These are phyloP conservation scores for Ilyonectria robusta DNA, from an alignment of 2,329 filamentous ascomycete species.

Conservation along the genomic window DNA sequence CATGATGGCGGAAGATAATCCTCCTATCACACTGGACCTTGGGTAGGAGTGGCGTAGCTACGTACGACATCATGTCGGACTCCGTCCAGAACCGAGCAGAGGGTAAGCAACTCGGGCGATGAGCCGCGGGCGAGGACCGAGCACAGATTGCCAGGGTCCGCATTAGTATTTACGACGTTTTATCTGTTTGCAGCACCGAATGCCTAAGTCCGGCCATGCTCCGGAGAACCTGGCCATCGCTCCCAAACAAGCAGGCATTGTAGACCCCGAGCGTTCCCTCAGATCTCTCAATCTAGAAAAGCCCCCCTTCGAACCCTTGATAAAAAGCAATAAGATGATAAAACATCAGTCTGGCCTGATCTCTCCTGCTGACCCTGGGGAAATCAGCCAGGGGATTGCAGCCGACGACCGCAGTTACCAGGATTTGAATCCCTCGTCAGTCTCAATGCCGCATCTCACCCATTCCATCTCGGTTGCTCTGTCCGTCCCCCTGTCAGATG, in stretches of 20 bases:
- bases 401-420: not conserved
- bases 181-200: not conserved
- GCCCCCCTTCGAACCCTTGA: not conserved
- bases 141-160: not conserved
- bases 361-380: constrained; percentile 5
- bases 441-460: constrained; percentile 1
- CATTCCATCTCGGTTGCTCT: constrained; percentile 6
- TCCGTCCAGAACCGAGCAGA: no score
- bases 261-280: constrained; percentile 10
- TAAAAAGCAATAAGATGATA: not conserved
- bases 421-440: not conserved
- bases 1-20: not conserved
- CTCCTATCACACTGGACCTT: not conserved
- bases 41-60: not conserved
- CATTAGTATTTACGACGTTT: not conserved
- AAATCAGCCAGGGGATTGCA: constrained; percentile 10
- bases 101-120: not conserved
- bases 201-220: not conserved
- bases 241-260: not conserved
- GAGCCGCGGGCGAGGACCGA: not conserved
- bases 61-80: not conserved
- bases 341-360: constrained; percentile 16
- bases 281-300: constrained; percentile 18
- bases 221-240: not conserved
- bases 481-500: not conserved